Evolutionary conservation across 768 basidiomycete species (phyloP), one percentile per base, ranked within the genome.

Genomic region (Amanita molliuscula): DNA sequence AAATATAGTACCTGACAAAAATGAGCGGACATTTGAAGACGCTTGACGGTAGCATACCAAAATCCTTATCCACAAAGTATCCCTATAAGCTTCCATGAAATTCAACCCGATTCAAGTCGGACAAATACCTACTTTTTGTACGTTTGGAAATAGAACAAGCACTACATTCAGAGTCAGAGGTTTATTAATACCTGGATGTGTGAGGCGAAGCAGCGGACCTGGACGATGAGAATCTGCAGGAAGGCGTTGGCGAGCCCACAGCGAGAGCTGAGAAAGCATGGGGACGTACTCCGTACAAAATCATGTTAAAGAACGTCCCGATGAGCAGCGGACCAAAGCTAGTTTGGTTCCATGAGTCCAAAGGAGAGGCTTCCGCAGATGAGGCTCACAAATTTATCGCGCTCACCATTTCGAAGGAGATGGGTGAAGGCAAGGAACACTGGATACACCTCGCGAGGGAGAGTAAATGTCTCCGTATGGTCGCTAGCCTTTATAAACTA

Each of bases 321-420:
- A 73, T 60, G 33, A 73, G 62, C 69, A 74, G 71, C 9, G 73
- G 72, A 16, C 73, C 73, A 56, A 67, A 72, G 31, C 73, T 72
- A 6, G 48, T 20, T 3, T 6, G 23, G n/a, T 18, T 26, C 33
- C 25, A 36, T 16, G 6, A 48, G 35, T 25, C 28, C 10, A 16
- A 31, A 21, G 8, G n/a, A 25, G 20, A 42, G 1, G n/a, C 18
- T 16, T 9, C 20, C 37, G 29, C 46, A 5, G 15, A 37, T 5
- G 4, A 20, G 20, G 59, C 65, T 52, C 47, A 67, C 65, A 60
- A 59, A 36, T 66, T 61, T 52, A 58, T 53, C 31, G 67, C 61
- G 55, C 65, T 63, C 9, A 13, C 37, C 48, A 49, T 49, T 25
- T 15, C 35, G 34, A 35, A 47, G 42, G 11, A n/a, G 26, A 21